These are phyloP conservation scores for Hypoxylon sp. DNA, from an alignment of 2,329 filamentous ascomycete species.

Conservation along the genomic window DNA sequence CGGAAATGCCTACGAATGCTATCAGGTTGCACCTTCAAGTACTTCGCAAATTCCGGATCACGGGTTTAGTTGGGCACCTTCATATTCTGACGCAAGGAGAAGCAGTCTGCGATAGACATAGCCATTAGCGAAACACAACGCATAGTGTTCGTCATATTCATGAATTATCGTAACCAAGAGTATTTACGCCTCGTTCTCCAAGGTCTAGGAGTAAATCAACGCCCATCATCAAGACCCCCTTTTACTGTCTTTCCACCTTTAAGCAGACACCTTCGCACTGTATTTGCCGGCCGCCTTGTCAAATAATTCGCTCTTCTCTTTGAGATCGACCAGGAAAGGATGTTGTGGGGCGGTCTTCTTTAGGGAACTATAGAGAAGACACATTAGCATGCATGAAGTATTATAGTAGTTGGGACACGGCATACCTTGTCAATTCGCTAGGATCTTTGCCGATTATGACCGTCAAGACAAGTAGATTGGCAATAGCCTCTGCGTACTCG, in stretches of 20 bases:
- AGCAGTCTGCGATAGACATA: background rate
- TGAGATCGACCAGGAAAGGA: conserved; percentile 77
- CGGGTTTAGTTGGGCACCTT: background rate
- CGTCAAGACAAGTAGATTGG: conserved; percentile 85
- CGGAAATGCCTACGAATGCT: conserved; percentile 18
- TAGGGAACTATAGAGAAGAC: conserved; percentile 60
- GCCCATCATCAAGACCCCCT: background rate
- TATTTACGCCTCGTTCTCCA: conserved; percentile 15
- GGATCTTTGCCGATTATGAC: conserved; percentile 80
- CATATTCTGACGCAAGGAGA: background rate
- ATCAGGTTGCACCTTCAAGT: background rate
- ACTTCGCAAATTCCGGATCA: background rate
- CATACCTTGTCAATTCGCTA: conserved; percentile 72
- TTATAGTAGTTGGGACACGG: conserved; percentile 36
- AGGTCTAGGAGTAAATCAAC: conserved; percentile 26
- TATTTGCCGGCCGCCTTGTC: conserved; percentile 90
- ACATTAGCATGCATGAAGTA: conserved; percentile 12
- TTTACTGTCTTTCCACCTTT: conserved; percentile 41
- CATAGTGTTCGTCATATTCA: conserved; percentile 31
- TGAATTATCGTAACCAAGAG: conserved; percentile 31
- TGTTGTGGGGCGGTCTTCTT: conserved; percentile 75
- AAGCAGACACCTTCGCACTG: conserved; percentile 80
- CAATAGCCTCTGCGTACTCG: conserved; percentile 79
- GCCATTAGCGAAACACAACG: background rate
- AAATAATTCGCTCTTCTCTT: conserved; percentile 89